These are phyloP conservation scores for Xylariaceae sp. DNA, from an alignment of 2,329 filamentous ascomycete species.

Conservation along the genomic window DNA sequence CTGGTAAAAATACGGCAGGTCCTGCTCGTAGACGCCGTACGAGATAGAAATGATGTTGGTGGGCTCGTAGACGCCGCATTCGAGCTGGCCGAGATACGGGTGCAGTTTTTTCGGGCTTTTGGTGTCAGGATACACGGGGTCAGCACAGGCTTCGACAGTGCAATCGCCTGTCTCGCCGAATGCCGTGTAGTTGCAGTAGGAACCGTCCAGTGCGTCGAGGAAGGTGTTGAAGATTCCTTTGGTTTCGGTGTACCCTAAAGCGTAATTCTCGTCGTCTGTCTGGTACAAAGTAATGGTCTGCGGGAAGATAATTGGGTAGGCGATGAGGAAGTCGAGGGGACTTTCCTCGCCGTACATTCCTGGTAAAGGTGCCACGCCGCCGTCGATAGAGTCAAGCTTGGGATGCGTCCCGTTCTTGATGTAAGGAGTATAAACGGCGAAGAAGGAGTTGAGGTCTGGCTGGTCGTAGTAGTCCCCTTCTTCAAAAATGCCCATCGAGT, in stretches of 20 bases:
- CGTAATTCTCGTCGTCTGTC: conserved; percentile 4
- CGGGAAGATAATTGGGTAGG: conserved; percentile 4
- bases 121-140: conserved; percentile 12
- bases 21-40: conserved; percentile 9
- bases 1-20: conserved; percentile 9
- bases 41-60: conserved; percentile 12
- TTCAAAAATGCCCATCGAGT: conserved; percentile 4
- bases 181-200: conserved; percentile 18
- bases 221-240: conserved; percentile 8
- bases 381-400: conserved; percentile 1
- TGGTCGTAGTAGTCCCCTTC: conserved; percentile 3
- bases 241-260: no score
- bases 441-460: conserved; percentile 3
- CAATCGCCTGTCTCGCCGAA: conserved; percentile 19
- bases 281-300: conserved; percentile 6
- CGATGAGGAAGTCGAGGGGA: conserved; percentile 1
- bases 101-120: no score
- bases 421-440: neutral
- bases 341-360: conserved; percentile 1
- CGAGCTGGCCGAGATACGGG: conserved; percentile 5
- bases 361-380: conserved; percentile 1
- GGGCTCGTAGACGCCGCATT: conserved; percentile 10
- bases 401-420: conserved; percentile 3
- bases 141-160: conserved; percentile 6
- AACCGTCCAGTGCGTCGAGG: conserved; percentile 15